Conservation (phyloP, 352 stramenopile species). For the Elongisporangium undulatum region DNA sequence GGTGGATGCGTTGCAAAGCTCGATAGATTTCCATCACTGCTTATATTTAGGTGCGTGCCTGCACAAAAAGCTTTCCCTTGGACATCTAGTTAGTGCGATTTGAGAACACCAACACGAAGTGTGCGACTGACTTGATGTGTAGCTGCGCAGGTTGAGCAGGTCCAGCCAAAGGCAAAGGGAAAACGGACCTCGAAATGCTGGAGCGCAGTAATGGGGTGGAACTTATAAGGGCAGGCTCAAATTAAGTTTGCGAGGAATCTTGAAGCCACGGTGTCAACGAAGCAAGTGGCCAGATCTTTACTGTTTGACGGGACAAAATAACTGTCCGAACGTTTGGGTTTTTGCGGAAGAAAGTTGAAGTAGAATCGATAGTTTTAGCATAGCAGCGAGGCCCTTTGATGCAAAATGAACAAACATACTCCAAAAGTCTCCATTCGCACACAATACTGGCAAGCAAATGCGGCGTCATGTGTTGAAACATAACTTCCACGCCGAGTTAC, state of each 20-base stretch:
- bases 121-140: background rate
- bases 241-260: background rate
- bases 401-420: too few relatives aligned
- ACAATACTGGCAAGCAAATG: background rate
- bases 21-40: background rate
- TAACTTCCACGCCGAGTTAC: background rate
- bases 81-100: background rate
- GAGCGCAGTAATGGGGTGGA: too few relatives aligned
- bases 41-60: background rate
- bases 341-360: background rate
- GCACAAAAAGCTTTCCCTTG: background rate
- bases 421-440: too few relatives aligned
- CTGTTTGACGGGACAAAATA: background rate
- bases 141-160: background rate
- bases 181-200: too few relatives aligned
- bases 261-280: background rate
- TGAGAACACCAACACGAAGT: background rate
- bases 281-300: background rate
- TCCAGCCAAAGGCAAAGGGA: too few relatives aligned
- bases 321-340: background rate
- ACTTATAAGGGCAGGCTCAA: background rate
- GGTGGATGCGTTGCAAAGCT: background rate
- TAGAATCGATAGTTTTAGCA: background rate
- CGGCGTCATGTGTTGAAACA: background rate
- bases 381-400: too few relatives aligned